These are phyloP conservation scores for Lycium barbarum DNA, from an alignment of 257 asterid genomes.

Conservation along the genomic window DNA sequence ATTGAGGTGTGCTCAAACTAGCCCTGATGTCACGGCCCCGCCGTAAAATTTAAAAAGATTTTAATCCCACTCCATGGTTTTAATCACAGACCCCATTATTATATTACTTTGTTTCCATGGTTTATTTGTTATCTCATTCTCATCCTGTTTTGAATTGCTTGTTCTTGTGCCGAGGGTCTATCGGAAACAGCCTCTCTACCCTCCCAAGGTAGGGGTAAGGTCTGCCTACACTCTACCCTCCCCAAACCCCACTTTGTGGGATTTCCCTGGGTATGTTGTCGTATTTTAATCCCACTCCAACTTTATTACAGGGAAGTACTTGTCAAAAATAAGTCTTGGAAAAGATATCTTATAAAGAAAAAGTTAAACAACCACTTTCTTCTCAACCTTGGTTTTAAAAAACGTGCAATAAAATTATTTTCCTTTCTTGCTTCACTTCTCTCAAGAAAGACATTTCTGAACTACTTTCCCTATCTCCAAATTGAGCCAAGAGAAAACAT, in stretches of 20 bases:
- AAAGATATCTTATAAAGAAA: not conserved
- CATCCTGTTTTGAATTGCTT: no score
- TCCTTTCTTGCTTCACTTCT: conserved; percentile 17
- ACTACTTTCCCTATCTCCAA: not conserved
- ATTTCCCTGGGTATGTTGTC: no score
- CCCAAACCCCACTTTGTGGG: no score
- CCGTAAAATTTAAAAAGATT: not conserved
- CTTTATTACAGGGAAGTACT: not conserved
- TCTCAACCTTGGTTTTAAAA: not conserved
- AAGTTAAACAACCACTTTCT: not conserved
- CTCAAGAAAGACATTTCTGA: not conserved
- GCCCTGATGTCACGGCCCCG: not conserved
- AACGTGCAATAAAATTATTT: not conserved
- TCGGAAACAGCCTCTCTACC: no score
- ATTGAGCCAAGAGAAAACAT: conserved; percentile 7
- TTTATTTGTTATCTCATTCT: no score
- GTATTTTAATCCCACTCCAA: not conserved
- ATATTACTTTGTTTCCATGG: no score
- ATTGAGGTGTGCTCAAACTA: conserved; percentile 10
- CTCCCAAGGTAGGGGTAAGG: no score
- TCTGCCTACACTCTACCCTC: no score
- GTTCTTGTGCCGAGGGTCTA: no score
- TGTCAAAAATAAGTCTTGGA: not conserved
- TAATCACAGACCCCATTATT: no score
- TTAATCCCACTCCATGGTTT: no score